A percentile compares a stretch with the other conserved stretches of the same genome.
phyloP scores from a whole-genome alignment of 2,329 filamentous ascomycete genomes.

The Trichoderma simmonsii region DNA sequence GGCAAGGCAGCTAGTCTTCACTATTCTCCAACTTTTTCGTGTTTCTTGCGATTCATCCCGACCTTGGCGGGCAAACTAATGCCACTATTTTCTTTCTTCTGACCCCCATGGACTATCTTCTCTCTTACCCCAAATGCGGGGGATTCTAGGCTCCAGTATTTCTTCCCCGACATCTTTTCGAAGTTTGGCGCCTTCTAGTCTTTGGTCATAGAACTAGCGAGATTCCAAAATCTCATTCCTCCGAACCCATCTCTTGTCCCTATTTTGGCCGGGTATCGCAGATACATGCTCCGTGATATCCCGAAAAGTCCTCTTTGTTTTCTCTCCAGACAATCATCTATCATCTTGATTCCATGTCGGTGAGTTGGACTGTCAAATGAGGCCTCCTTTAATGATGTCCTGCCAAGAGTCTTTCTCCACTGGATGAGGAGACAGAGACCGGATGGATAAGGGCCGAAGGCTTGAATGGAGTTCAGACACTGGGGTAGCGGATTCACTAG shows the following conservation, averaged over 20 bases:
- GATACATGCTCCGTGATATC: not conserved
- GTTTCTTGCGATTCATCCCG: not conserved
- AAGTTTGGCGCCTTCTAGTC: not conserved
- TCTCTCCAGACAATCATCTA: not conserved
- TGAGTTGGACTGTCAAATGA: not conserved
- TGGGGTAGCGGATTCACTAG: not conserved
- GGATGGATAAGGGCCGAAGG: not conserved
- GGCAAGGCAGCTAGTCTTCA: not conserved
- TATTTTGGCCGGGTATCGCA: not conserved
- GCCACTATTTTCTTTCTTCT: not conserved
- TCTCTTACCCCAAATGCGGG: not conserved
- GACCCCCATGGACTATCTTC: not conserved
- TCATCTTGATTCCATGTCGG: not conserved
- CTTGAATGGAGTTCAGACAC: not conserved
- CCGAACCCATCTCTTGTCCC: not conserved
- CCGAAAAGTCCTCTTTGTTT: not conserved
- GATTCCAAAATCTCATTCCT: not conserved
- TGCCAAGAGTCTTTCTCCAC: not conserved
- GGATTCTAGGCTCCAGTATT: not conserved
- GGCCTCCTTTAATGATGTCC: not conserved
- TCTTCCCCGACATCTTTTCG: not conserved
- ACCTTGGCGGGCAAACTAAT: not conserved
- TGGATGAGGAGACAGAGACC: not conserved
- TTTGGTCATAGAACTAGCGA: not conserved
- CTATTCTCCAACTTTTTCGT: not conserved